Conservation (phyloP, 441 rosid genomes). For the Adansonia madagascariensis region DNA sequence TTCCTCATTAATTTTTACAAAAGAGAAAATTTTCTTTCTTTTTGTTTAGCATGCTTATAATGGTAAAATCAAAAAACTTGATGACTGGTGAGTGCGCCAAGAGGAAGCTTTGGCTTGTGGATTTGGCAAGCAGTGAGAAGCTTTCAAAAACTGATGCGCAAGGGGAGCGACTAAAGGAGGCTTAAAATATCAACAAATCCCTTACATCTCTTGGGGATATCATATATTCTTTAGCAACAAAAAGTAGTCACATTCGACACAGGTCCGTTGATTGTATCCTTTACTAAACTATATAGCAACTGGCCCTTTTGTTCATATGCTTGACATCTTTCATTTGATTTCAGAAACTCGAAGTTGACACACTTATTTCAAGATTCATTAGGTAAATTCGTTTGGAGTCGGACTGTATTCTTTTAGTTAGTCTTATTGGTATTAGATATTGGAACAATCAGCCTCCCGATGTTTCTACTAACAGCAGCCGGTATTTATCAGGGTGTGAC, state of each 20-base stretch:
- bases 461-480: neutral
- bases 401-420: neutral
- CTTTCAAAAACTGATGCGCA: conserved; percentile 81
- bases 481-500: conserved; percentile 64
- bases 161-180: conserved; percentile 90
- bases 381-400: no score
- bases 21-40: neutral
- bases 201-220: conserved; percentile 96
- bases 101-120: conserved; percentile 96
- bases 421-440: neutral
- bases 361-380: no score
- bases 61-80: conserved; percentile 80
- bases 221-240: conserved; percentile 75
- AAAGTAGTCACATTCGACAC: conserved; percentile 83
- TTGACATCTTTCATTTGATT: no score
- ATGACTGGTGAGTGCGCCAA: conserved; percentile 78
- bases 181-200: conserved; percentile 83
- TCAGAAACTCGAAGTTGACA: no score
- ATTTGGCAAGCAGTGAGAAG: conserved; percentile 95
- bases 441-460: conserved; percentile 12
- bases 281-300: conserved; percentile 13
- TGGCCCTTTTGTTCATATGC: no score
- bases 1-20: neutral
- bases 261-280: conserved; percentile 43
- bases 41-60: conserved; percentile 76